Percentiles rank a stretch among this genome's conserved stretches.
These are phyloP conservation scores for Colletotrichum orchidophilum DNA, from an alignment of 2,329 filamentous ascomycete genomes.

Conservation along the genomic window DNA sequence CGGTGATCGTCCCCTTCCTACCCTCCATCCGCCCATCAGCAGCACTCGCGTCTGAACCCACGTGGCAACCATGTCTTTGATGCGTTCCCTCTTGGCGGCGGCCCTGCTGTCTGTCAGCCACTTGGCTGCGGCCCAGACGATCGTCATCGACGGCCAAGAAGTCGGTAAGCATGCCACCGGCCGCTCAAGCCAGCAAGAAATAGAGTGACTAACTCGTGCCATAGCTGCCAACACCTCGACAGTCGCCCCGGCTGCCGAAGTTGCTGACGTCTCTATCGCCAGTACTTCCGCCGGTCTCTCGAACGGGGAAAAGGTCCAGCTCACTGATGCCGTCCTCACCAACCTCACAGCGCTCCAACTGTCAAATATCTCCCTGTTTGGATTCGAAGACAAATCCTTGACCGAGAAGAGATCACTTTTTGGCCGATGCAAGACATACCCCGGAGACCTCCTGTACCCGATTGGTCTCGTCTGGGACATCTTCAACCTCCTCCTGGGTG, in stretches of 20 bases:
- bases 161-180: constrained; percentile 35
- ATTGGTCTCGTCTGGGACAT: constrained; percentile 41
- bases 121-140: constrained; percentile 37
- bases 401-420: constrained; percentile 35
- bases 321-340: constrained; percentile 46
- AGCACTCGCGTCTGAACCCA: constrained; percentile 13
- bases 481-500: constrained; percentile 47
- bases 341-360: constrained; percentile 43
- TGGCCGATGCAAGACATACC: constrained; percentile 45
- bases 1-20: neutral
- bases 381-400: constrained; percentile 39
- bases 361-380: constrained; percentile 44
- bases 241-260: constrained; percentile 36
- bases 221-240: constrained; percentile 37
- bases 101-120: constrained; percentile 26
- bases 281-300: constrained; percentile 19
- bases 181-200: neutral
- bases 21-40: constrained; percentile 8
- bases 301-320: constrained; percentile 40
- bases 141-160: constrained; percentile 37
- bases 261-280: constrained; percentile 12
- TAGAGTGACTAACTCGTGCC: constrained; percentile 4
- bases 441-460: constrained; percentile 45
- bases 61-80: constrained; percentile 29
- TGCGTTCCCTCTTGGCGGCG: constrained; percentile 25